Base-by-base conservation (phyloP, 352 stramenopile genomes). In the Peronospora destructor region DNA sequence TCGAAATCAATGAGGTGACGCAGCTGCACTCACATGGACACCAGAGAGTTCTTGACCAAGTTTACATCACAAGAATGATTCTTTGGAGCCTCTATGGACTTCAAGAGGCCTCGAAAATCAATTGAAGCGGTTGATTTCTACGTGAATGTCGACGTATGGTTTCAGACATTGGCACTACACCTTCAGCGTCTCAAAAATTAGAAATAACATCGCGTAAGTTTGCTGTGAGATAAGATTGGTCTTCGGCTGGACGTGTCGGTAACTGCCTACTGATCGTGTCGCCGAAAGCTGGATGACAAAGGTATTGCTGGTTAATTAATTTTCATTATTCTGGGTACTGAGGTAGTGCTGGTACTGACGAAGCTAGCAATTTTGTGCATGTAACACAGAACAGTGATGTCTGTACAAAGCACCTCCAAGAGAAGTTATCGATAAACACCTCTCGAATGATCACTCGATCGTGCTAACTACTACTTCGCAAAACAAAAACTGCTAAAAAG, bases 401-500 rank as follows among this genome's bases (percentile, higher is more conserved):
- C n/a, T n/a, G n/a, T n/a, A n/a, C n/a, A n/a, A n/a, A n/a, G n/a
- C n/a, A n/a, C n/a, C n/a, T n/a, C n/a, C n/a, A n/a, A n/a, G n/a
- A n/a, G n/a, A n/a, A n/a, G n/a, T n/a, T n/a, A n/a, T n/a, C n/a
- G n/a, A n/a, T n/a, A n/a, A n/a, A n/a, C n/a, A n/a, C n/a, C n/a
- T n/a, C n/a, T n/a, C n/a, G n/a, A n/a, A n/a, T n/a, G n/a, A n/a
- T n/a, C 89, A 23, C 74, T 76, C 1, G 76, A 88, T 9, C 88
- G 74, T 25, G 72, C 77, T 3, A 89, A 91, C 23, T 26, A 26
- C 2, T 3, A 6, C 23, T 26, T 6, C 4, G 5, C 23, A 26
- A 26, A 26, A 4, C 23, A 26, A 26, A 26, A 41, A 76, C 76
- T 13, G 57, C 81, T 4, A 87, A 87, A 49, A 88, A 88, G 14